Evolutionary conservation across 345 rosid genomes (phyloP).

Genomic region (Lenwebbia sp.): DNA sequence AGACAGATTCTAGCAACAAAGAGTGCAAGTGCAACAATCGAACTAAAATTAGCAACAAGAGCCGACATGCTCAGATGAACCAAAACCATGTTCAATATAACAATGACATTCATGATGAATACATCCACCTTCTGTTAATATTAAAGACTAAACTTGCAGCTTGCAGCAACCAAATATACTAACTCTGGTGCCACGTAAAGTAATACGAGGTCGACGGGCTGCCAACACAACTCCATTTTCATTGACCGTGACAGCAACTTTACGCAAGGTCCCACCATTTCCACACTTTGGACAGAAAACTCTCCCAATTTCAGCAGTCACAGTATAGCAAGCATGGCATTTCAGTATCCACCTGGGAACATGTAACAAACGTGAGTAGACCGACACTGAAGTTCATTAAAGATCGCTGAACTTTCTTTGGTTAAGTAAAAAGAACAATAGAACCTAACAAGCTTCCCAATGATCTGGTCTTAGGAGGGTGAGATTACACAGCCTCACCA

Average conservation of each 20-base stretch:
- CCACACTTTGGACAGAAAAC: slow-evolving; percentile 93
- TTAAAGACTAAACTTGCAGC: neutral
- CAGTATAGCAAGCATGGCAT: slow-evolving; percentile 93
- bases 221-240: slow-evolving; percentile 66
- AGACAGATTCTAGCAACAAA: neutral
- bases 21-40: neutral
- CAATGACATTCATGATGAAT: neutral
- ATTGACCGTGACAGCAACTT: slow-evolving; percentile 73
- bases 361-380: neutral
- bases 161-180: neutral
- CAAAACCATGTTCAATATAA: neutral
- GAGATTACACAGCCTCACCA: neutral
- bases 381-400: neutral
- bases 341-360: slow-evolving; percentile 76
- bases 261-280: slow-evolving; percentile 86
- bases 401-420: neutral
- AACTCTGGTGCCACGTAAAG: slow-evolving; percentile 82
- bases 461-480: neutral
- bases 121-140: neutral
- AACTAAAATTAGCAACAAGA: neutral
- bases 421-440: neutral
- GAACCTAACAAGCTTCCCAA: neutral
- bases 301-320: slow-evolving; percentile 77
- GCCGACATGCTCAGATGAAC: neutral
- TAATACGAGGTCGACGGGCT: slow-evolving; percentile 54